These are phyloP conservation scores for Pseudohalonectria lignicola DNA, from an alignment of 2,329 filamentous ascomycete species.

Conservation along the genomic window DNA sequence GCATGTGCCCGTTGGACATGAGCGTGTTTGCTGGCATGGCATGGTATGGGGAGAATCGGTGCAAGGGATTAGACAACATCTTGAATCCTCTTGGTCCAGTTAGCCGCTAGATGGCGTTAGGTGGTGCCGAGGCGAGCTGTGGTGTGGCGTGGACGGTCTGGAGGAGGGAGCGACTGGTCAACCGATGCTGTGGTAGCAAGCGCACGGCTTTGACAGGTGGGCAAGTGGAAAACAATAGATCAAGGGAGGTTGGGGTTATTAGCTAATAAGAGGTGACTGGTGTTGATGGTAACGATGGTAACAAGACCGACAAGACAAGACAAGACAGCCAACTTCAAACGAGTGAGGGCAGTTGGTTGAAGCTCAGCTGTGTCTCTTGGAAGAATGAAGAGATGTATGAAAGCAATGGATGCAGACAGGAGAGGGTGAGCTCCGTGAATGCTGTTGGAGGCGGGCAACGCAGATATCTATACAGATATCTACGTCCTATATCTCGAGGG, in stretches of 20 bases:
- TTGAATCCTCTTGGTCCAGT: constrained; percentile 21
- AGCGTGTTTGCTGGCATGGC: constrained; percentile 43
- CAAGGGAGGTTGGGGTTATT: constrained; percentile 8
- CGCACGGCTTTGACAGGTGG: too few species aligned
- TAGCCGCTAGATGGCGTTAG: too few species aligned
- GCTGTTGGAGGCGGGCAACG: constrained; percentile 12
- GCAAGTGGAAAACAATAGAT: too few species aligned
- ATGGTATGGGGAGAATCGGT: constrained; percentile 52
- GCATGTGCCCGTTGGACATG: constrained; percentile 42
- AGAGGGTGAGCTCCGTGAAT: constrained; percentile 5
- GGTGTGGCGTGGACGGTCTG: too few species aligned
- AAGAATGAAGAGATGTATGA: constrained; percentile 7
- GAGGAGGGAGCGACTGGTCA: too few species aligned
- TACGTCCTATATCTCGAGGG: constrained; percentile 22
- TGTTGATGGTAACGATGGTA: too few species aligned
- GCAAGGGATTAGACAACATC: constrained; percentile 55
- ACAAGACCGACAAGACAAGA: constrained; percentile 7
- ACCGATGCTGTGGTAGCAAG: too few species aligned
- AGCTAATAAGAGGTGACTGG: constrained; percentile 9
- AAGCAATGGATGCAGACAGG: too few species aligned
- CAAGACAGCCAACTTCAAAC: constrained; percentile 24
- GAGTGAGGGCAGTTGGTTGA: constrained; percentile 31
- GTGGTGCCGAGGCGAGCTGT: too few species aligned
- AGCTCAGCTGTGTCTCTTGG: constrained; percentile 20
- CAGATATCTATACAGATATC: constrained; percentile 22